Evolutionary conservation across 2,329 filamentous ascomycete species (phyloP), one percentile per base, ranked within the genome.

Genomic region (Lasiodiplodia sp.): DNA sequence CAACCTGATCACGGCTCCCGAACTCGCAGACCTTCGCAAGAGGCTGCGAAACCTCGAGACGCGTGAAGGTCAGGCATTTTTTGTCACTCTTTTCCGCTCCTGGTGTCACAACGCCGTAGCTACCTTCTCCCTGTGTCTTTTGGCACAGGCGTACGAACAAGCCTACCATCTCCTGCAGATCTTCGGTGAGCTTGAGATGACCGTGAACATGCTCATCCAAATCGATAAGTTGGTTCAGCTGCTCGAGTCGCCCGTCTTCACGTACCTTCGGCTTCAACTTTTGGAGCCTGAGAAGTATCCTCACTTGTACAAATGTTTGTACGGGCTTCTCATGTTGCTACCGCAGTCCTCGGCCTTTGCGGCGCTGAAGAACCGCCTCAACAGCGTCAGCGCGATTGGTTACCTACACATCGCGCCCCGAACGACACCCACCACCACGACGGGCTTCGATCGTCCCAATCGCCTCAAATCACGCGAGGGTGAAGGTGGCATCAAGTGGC

Each of bases 51-150:
- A 97, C 74, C 84, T 97, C 1, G 96, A 99, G 78, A 93, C 91
- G 11, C 70, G 92, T 90, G 96, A 99, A 72, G 96, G 95, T 0
- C 96, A 99, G 83, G 92, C 91, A 3, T 94, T 99, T 78, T 99
- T 99, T 75, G 93, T 97, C 16, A 90, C 94, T 2, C 84, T 99
- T 3, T 99, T 99, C 81, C 90, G 93, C 68, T 97, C 95, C 4
- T 99, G 96, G 96, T 99, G 96, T 77, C 96, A 97, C 79, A 99
- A 99, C 76, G 94, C 96, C 2, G 96, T 99, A 6, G 95, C 96
- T 8, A 98, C 96, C 0, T 99, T 99, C 80, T 98, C 94, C 2
- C 84, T 99, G 4, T 99, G 96, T 77, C 85, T 99, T 38, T 89
- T 99, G 64, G 96, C 96, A 1, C 96, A 99, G 80, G 96, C 95